Conservation (phyloP, 140 eudicot species). For the Oenanthe javanica region DNA sequence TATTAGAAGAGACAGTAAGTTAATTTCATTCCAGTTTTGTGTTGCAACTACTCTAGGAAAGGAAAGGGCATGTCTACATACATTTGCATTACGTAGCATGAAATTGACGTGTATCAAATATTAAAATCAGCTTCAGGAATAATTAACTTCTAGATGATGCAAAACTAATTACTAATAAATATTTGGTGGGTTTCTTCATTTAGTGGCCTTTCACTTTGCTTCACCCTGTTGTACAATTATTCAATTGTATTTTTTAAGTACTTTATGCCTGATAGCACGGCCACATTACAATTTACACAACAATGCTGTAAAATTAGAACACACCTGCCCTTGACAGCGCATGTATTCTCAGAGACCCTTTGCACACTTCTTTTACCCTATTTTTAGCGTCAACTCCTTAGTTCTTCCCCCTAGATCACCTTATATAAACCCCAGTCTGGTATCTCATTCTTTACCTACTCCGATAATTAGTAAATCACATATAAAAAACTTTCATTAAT, state of each 20-base stretch:
- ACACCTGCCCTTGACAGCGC: background rate
- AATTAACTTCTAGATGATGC: background rate
- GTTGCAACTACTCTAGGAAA: background rate
- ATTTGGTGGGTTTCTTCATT: background rate
- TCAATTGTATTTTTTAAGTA: too few relatives aligned
- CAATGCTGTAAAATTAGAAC: background rate
- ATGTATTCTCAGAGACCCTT: background rate
- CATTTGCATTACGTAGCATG: background rate
- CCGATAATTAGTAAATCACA: too few relatives aligned
- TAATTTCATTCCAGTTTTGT: background rate
- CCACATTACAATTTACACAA: too few relatives aligned
- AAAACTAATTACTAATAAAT: too few relatives aligned
- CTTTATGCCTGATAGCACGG: too few relatives aligned
- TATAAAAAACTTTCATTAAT: background rate
- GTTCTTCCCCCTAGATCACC: background rate
- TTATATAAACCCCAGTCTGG: conserved; percentile 19
- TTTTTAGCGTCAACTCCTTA: conserved; percentile 44
- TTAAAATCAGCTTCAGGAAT: background rate
- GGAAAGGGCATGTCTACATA: background rate
- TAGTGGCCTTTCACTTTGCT: background rate
- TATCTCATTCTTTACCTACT: background rate
- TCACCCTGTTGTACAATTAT: background rate
- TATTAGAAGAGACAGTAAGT: too few relatives aligned
- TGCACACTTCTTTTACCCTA: conserved; percentile 19
- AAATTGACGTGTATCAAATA: background rate